phyloP scores from a whole-genome alignment of 257 asterid genomes.

The Verbena officinalis region DNA sequence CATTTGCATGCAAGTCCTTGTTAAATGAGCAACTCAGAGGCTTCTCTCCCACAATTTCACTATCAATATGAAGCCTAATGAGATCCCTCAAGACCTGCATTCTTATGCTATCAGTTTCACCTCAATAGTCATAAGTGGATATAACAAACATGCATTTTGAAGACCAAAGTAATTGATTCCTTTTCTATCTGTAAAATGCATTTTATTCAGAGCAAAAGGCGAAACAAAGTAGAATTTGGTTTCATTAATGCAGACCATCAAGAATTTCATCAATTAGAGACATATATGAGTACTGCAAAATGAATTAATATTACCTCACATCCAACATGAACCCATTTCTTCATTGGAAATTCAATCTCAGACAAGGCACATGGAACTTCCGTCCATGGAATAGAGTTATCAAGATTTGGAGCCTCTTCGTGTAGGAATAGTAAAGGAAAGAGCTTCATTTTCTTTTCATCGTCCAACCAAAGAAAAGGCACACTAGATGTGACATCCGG shows the following conservation, averaged over 20 bases:
- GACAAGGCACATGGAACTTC: constrained; percentile 47
- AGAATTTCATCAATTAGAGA: constrained; percentile 5
- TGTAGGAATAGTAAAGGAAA: constrained; percentile 51
- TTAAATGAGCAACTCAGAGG: constrained; percentile 42
- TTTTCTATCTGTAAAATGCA: background rate
- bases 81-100: constrained; percentile 53
- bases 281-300: constrained; percentile 10
- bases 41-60: constrained; percentile 68
- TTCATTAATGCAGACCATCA: constrained; percentile 7
- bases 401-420: constrained; percentile 52
- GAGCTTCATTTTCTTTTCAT: constrained; percentile 57
- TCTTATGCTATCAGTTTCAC: constrained; percentile 23
- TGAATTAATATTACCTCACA: constrained; percentile 61
- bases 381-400: constrained; percentile 34
- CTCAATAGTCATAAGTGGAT: constrained; percentile 15
- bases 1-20: constrained; percentile 41
- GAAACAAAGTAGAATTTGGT: background rate
- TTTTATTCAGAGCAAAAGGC: background rate
- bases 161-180: background rate
- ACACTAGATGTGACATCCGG: constrained; percentile 39
- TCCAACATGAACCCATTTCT: constrained; percentile 91
- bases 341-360: constrained; percentile 53
- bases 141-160: background rate
- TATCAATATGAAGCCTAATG: constrained; percentile 66
- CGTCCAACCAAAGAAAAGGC: constrained; percentile 78